Conservation (phyloP, 2,329 filamentous ascomycete species). For the Sporothrix mexicana region DNA sequence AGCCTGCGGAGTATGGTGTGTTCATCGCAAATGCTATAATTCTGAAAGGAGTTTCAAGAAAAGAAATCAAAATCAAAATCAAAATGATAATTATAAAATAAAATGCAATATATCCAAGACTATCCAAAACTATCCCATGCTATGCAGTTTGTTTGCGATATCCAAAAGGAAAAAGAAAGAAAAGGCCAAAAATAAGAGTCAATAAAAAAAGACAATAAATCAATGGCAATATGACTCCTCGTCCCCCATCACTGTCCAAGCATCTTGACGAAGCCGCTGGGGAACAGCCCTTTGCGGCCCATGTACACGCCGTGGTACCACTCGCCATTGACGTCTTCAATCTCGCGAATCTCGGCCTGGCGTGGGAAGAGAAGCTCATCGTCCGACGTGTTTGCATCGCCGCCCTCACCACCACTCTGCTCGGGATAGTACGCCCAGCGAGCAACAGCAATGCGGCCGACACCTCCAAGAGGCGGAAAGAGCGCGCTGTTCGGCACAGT, state of each 20-base stretch:
- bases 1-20: too few species aligned
- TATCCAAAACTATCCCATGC: not conserved
- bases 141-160: not conserved
- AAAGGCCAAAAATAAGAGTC: too few species aligned
- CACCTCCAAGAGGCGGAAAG: constrained; percentile 78
- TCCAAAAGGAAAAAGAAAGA: not conserved
- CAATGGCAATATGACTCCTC: not conserved
- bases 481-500: constrained; percentile 40
- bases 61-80: not conserved
- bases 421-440: constrained; percentile 81
- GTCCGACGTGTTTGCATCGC: constrained; percentile 56
- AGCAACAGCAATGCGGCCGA: constrained; percentile 68
- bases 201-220: too few species aligned
- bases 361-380: constrained; percentile 87
- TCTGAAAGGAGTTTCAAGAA: not conserved
- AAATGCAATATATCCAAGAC: not conserved
- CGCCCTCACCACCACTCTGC: constrained; percentile 55
- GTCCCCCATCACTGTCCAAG: not conserved
- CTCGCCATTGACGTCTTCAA: constrained; percentile 86
- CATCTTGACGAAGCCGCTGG: constrained; percentile 70
- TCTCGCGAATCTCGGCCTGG: constrained; percentile 80
- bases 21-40: not conserved
- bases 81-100: not conserved
- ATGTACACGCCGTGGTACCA: constrained; percentile 91
- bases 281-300: constrained; percentile 79